Base-by-base conservation (phyloP, 208 protist genomes). In the Crithidia thermophila region DNA sequence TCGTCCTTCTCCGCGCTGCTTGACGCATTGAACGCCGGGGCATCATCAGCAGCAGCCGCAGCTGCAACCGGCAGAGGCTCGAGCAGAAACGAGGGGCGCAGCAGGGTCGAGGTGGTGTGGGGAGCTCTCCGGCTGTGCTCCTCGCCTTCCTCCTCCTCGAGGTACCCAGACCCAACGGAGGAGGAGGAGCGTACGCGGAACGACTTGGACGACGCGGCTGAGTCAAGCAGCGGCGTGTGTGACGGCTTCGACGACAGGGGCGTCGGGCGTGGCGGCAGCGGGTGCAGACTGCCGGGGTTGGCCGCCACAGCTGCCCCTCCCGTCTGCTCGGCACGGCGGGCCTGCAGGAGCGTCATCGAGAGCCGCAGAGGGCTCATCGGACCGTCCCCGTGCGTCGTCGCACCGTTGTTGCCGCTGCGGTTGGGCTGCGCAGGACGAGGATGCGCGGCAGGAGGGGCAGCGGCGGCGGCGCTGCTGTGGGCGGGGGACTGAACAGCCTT, bases 261-360 rank as follows among this genome's bases (percentile, higher is more conserved):
- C n/a, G 47, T 8, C 16, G 47, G 28, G 2, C 27, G 47, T n/a
- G n/a, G n/a, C n/a, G n/a, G n/a, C n/a, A n/a, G n/a, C n/a, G n/a
- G n/a, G n/a, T n/a, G n/a, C n/a, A n/a, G n/a, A n/a, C n/a, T n/a
- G n/a, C n/a, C n/a, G n/a, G n/a, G n/a, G 14, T 31, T 53, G 11
- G 6, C 20, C 28, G 28, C 20, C 36, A 28, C 28, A 21, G 23
- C 28, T 36, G 28, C 23, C 8, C 28, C 49, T 21, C 7, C 23
- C 5, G 31, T 9, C 3, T n/a, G n/a, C 18, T 5, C n/a, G 4
- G 33, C n/a, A n/a, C 52, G n/a, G 21, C 52, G 36, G 20, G 36
- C 18, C 52, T 59, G 52, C 52, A 45, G 52, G 11, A 59, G 52
- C 23, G 52, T 25, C 33, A 31, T 59, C 36, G 52, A 59, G 14